These are phyloP conservation scores for Colletotrichum sp. DNA, from an alignment of 2,329 filamentous ascomycete genomes.

Conservation along the genomic window DNA sequence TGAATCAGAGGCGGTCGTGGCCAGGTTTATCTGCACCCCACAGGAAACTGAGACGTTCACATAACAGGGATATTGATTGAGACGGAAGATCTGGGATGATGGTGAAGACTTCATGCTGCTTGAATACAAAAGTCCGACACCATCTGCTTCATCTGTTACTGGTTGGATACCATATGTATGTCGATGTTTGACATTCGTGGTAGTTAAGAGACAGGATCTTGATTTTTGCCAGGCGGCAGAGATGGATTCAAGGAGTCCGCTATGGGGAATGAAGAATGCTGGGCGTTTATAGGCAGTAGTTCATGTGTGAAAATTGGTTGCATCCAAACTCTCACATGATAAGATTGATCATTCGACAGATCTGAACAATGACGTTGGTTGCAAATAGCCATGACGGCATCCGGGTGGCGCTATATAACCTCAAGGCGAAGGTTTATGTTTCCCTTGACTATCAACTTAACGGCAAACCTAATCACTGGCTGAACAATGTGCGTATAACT, in stretches of 20 bases:
- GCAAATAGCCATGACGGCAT: neutral
- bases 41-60: neutral
- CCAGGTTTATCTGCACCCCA: neutral
- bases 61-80: neutral
- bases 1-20: neutral
- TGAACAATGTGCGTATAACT: neutral
- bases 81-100: neutral
- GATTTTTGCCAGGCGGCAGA: neutral
- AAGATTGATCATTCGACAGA: neutral
- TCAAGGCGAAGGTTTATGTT: neutral
- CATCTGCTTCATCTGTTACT: neutral
- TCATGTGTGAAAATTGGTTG: neutral
- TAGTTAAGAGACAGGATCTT: neutral
- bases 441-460: neutral
- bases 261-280: neutral
- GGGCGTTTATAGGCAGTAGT: accelerated
- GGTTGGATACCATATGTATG: neutral
- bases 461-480: neutral
- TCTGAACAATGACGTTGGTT: neutral
- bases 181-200: neutral
- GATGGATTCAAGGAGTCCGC: neutral
- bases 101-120: neutral
- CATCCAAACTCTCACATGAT: neutral
- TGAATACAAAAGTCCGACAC: neutral
- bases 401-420: neutral